Conservation (phyloP, 2,329 filamentous ascomycete species). For the Colletotrichum sp. region DNA sequence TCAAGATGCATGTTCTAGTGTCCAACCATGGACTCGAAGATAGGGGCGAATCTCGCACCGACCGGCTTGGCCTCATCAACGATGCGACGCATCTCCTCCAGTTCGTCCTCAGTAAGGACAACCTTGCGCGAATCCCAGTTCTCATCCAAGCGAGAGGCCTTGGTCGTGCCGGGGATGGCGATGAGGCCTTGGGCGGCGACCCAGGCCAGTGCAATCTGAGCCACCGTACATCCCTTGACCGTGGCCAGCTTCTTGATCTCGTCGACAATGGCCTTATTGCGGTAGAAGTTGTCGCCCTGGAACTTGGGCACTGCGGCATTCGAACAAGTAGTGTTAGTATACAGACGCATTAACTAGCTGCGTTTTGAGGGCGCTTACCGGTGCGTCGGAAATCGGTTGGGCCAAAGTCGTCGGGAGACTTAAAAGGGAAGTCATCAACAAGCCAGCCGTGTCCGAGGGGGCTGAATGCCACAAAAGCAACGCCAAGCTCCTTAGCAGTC, state of each 20-base stretch:
- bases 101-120: conserved; percentile 39
- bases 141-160: conserved; percentile 39
- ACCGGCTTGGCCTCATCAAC: conserved; percentile 40
- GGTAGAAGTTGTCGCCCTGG: conserved; percentile 50
- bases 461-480: conserved; percentile 50
- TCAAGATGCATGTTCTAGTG: background rate
- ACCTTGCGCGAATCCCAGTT: conserved; percentile 42
- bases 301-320: conserved; percentile 31
- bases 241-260: conserved; percentile 44
- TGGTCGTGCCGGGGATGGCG: conserved; percentile 51
- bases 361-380: conserved; percentile 25
- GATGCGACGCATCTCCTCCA: conserved; percentile 40
- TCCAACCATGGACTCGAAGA: conserved; percentile 11
- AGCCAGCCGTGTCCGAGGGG: conserved; percentile 53
- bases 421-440: conserved; percentile 45
- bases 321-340: conserved; percentile 24
- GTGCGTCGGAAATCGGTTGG: conserved; percentile 43
- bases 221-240: conserved; percentile 33
- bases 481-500: conserved; percentile 41
- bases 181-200: conserved; percentile 45
- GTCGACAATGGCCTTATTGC: conserved; percentile 44
- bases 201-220: conserved; percentile 44
- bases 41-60: conserved; percentile 35
- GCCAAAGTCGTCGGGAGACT: conserved; percentile 50
- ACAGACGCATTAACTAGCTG: background rate